A percentile compares a stretch with the other conserved stretches of the same genome.
These are phyloP conservation scores for Entophlyctis luteolus DNA, from an alignment of 192 early-diverging fungal genomes.

Conservation along the genomic window DNA sequence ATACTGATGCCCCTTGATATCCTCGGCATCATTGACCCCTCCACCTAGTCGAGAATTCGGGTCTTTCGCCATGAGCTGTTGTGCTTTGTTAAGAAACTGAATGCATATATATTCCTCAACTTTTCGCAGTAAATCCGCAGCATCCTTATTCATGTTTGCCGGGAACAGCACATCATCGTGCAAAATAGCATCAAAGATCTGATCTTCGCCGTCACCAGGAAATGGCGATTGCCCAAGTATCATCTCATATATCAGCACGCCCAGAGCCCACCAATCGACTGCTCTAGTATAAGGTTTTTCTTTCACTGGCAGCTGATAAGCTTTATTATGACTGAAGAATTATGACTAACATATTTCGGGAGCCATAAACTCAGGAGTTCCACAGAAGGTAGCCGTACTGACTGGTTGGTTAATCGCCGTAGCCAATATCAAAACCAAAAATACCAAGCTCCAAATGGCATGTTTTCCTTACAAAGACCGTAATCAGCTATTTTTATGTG, in stretches of 20 bases:
- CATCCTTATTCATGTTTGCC: slow-evolving; percentile 87
- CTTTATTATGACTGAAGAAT: background rate
- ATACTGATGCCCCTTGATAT: slow-evolving; percentile 91
- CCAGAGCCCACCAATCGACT: slow-evolving; percentile 98
- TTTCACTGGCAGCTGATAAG: slow-evolving; percentile 5
- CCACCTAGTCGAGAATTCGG: slow-evolving; percentile 81
- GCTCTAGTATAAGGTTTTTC: slow-evolving; percentile 95
- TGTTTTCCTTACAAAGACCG: slow-evolving; percentile 96
- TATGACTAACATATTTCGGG: slow-evolving; percentile 77
- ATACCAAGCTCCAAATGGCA: slow-evolving; percentile 75
- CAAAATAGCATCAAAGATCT: slow-evolving; percentile 97
- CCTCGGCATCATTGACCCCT: slow-evolving; percentile 78
- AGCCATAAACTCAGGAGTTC: slow-evolving; percentile 99
- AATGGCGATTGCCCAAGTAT: slow-evolving; percentile 76
- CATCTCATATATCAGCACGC: slow-evolving; percentile 65
- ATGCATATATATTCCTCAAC: slow-evolving; percentile 28
- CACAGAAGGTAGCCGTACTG: slow-evolving; percentile 95
- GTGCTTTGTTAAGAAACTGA: slow-evolving; percentile 8
- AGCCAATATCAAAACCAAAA: too few relatives aligned
- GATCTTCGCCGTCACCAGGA: slow-evolving; percentile 92
- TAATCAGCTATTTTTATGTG: slow-evolving; percentile 99
- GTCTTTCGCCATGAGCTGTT: slow-evolving; percentile 81
- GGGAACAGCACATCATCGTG: slow-evolving; percentile 95
- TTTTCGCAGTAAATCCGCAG: slow-evolving; percentile 86
- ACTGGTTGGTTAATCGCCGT: too few relatives aligned